These are phyloP conservation scores for Micractinium sp. DNA, from an alignment of 139 green algal species.

Conservation along the genomic window DNA sequence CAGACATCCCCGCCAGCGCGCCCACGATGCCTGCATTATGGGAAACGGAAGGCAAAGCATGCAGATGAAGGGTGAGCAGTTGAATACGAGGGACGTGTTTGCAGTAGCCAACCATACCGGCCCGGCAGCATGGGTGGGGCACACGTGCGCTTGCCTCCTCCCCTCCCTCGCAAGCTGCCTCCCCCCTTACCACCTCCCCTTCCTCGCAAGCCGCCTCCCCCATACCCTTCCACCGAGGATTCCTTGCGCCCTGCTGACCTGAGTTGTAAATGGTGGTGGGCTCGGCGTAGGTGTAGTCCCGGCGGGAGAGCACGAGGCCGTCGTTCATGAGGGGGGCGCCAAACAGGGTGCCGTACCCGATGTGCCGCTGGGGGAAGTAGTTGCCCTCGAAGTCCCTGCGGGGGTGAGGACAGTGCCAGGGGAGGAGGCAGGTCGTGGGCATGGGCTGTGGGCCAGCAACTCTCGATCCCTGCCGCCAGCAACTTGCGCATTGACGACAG, in stretches of 20 bases:
- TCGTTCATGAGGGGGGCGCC: constrained; percentile 39
- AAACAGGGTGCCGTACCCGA: constrained; percentile 45
- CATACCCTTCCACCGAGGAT: no score
- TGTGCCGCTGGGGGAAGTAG: constrained; percentile 25
- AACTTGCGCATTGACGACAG: constrained; percentile 24
- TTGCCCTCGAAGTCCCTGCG: constrained; percentile 1
- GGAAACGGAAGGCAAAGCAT: neutral
- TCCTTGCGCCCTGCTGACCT: no score
- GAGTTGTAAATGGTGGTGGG: constrained; percentile 16
- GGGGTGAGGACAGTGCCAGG: neutral
- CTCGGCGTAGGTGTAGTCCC: constrained; percentile 50
- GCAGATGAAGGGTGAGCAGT: neutral
- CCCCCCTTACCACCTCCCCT: neutral
- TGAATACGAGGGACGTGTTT: neutral
- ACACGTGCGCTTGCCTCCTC: no score
- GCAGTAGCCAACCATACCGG: no score
- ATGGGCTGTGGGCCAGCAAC: neutral
- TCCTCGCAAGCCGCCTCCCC: no score
- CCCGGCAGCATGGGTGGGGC: no score
- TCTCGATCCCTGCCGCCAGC: no score
- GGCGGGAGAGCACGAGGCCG: constrained; percentile 18
- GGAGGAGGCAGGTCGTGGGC: no score
- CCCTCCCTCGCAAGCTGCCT: no score
- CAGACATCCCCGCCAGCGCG: neutral
- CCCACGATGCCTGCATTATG: neutral